These are phyloP conservation scores for Colletotrichum truncatum DNA, from an alignment of 2,329 filamentous ascomycete genomes.

Conservation along the genomic window DNA sequence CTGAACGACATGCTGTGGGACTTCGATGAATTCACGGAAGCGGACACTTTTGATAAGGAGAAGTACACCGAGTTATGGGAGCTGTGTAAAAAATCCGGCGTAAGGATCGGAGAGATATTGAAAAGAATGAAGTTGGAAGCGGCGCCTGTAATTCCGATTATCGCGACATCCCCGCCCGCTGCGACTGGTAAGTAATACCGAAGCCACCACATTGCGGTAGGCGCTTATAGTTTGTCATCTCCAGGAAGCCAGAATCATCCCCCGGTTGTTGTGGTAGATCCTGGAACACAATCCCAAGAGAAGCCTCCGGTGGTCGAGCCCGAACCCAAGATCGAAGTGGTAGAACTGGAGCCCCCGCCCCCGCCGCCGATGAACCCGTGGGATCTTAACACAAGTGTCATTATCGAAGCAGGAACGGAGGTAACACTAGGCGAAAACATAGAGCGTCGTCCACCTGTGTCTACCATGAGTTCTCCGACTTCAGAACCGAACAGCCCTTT, in stretches of 20 bases:
- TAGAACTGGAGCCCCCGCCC: slow-evolving; percentile 23
- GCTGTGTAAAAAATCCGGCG: slow-evolving; percentile 57
- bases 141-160: slow-evolving; percentile 1
- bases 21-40: slow-evolving; percentile 63
- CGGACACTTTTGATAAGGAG: slow-evolving; percentile 58
- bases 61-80: slow-evolving; percentile 60
- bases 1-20: slow-evolving; percentile 63
- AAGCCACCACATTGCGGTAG: neutral
- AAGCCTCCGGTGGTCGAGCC: neutral
- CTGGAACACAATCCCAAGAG: neutral
- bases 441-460: slow-evolving; percentile 22
- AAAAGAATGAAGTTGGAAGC: slow-evolving; percentile 62
- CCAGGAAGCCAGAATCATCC: neutral
- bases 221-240: neutral
- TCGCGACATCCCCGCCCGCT: slow-evolving; percentile 1
- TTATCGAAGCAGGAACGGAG: neutral
- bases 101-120: slow-evolving; percentile 59
- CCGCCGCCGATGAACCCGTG: slow-evolving; percentile 28
- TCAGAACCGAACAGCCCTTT: slow-evolving; percentile 11
- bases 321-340: slow-evolving; percentile 33
- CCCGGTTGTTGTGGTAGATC: neutral
- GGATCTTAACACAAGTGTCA: slow-evolving; percentile 7
- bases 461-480: slow-evolving; percentile 20
- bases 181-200: neutral
- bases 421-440: neutral